phyloP scores from a whole-genome alignment of 2,329 filamentous ascomycete genomes.

The Diaporthe humulicola region DNA sequence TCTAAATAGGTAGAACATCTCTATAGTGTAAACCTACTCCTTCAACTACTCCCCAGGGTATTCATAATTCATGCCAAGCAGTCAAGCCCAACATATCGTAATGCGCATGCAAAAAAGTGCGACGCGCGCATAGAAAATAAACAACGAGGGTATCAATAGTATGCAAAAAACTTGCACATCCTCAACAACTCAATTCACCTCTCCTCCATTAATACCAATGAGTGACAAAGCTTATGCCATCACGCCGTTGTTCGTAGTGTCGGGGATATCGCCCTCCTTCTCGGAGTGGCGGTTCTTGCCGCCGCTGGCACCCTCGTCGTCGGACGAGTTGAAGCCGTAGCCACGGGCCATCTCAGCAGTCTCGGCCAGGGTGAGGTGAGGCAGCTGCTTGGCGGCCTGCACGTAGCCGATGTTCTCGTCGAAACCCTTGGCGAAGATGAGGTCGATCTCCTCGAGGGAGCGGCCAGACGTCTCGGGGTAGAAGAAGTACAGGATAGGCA shows the following conservation, averaged over 20 bases:
- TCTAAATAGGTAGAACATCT: background rate
- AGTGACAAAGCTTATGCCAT: constrained; percentile 32
- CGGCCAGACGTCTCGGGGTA: constrained; percentile 62
- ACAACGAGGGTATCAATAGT: constrained; percentile 35
- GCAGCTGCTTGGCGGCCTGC: constrained; percentile 35
- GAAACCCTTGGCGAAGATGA: constrained; percentile 46
- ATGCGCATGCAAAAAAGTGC: constrained; percentile 21
- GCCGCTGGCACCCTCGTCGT: constrained; percentile 33
- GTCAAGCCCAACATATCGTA: constrained; percentile 20
- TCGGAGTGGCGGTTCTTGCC: constrained; percentile 29
- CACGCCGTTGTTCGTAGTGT: constrained; percentile 31
- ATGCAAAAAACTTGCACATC: constrained; percentile 7
- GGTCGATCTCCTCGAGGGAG: constrained; percentile 73
- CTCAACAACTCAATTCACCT: background rate
- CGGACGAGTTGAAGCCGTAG: constrained; percentile 37
- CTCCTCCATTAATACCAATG: background rate
- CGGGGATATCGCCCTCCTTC: constrained; percentile 33
- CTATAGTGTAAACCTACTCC: constrained; percentile 3
- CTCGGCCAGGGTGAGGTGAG: constrained; percentile 35
- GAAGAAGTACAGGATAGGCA: constrained; percentile 64
- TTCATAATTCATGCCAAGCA: constrained; percentile 36
- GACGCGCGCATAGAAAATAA: constrained; percentile 22
- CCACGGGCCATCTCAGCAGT: constrained; percentile 37
- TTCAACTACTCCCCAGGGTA: constrained; percentile 25
- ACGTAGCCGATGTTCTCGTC: constrained; percentile 37